A percentile compares a stretch with the other conserved stretches of the same genome.
Conservation (phyloP, 306 rosid species). For the Rosa multiflora region DNA sequence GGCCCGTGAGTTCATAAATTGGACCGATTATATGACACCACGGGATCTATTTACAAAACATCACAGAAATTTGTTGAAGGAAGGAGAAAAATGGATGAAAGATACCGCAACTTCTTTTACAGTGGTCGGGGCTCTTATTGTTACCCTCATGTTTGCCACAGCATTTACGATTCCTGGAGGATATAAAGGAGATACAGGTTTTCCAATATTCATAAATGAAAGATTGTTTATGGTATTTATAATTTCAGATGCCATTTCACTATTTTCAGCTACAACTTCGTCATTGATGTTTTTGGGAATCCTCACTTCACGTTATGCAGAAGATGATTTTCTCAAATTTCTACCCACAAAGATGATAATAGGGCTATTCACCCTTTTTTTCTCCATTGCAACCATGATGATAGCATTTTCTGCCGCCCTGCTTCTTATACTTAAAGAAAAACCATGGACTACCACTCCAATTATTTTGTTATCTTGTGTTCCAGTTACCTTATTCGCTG, state of each 20-base stretch:
- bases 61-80: conserved; percentile 25
- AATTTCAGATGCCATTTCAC: not conserved
- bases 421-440: too few relatives aligned
- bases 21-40: conserved; percentile 5
- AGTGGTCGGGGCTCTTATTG: conserved; percentile 44
- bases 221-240: conserved; percentile 20
- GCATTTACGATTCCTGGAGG: conserved; percentile 48
- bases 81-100: conserved; percentile 50
- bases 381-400: too few relatives aligned
- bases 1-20: not conserved
- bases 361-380: too few relatives aligned
- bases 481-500: conserved; percentile 20
- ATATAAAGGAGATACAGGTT: not conserved
- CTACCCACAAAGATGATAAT: too few relatives aligned
- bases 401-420: too few relatives aligned
- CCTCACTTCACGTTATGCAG: too few relatives aligned
- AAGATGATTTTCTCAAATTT: too few relatives aligned
- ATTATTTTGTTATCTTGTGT: too few relatives aligned
- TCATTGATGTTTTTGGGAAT: too few relatives aligned
- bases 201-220: not conserved
- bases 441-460: too few relatives aligned
- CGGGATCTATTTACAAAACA: conserved; percentile 28
- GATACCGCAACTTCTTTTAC: conserved; percentile 43
- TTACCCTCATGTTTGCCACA: conserved; percentile 46
- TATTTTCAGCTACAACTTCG: not conserved